Conservation (phyloP, 2,329 filamentous ascomycete species). For the Alternaria metachromatica region DNA sequence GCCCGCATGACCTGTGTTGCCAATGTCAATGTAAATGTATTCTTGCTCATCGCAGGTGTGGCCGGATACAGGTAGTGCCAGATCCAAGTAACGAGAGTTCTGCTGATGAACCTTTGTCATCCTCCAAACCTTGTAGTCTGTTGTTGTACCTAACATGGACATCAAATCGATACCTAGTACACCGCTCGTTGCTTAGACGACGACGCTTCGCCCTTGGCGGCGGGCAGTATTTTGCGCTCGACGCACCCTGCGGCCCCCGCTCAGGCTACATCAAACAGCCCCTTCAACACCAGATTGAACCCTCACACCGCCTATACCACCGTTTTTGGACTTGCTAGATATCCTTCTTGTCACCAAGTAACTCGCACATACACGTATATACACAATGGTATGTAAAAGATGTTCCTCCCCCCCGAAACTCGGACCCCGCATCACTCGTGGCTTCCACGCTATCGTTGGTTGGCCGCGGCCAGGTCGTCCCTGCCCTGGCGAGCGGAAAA, state of each 20-base stretch:
- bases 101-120: background rate
- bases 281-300: slow-evolving; percentile 20
- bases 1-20: background rate
- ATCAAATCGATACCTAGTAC: background rate
- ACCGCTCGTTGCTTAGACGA: slow-evolving; percentile 17
- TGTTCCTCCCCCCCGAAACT: background rate
- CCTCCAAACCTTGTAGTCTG: background rate
- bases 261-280: slow-evolving; percentile 30
- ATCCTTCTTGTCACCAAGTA: slow-evolving; percentile 1
- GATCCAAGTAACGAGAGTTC: background rate
- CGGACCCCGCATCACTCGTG: background rate
- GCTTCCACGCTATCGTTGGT: slow-evolving; percentile 17
- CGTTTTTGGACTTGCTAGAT: slow-evolving; percentile 14
- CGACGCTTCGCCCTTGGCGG: slow-evolving; percentile 18
- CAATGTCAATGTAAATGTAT: background rate
- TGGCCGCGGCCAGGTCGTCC: slow-evolving; percentile 11
- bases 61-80: background rate
- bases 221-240: slow-evolving; percentile 32
- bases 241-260: slow-evolving; percentile 31
- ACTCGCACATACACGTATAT: background rate
- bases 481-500: slow-evolving; percentile 15
- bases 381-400: slow-evolving; percentile 29
- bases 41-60: background rate
- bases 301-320: slow-evolving; percentile 14
- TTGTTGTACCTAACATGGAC: background rate